Evolutionary conservation across 441 rosid species (phyloP).

Genomic region (Brassica hybrid): DNA sequence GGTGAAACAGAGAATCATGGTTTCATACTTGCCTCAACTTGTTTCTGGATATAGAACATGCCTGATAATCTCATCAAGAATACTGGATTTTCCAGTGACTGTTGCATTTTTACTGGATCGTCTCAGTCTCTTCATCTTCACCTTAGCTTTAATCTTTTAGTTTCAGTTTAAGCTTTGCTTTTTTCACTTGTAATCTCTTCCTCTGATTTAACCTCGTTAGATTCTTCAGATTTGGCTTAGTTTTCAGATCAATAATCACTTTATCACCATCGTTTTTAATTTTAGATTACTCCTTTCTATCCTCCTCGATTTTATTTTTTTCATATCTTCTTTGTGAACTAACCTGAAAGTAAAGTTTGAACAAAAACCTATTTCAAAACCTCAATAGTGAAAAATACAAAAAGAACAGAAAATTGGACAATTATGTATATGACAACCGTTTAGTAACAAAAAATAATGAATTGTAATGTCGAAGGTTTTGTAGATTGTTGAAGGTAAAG

Average conservation of each 20-base stretch:
- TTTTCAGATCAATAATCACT: neutral
- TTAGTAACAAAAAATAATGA: neutral
- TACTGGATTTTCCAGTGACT: slow-evolving; percentile 58
- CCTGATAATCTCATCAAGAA: slow-evolving; percentile 64
- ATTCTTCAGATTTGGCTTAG: neutral
- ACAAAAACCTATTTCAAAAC: neutral
- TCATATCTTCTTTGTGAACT: neutral
- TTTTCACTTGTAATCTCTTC: neutral
- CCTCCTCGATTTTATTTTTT: neutral
- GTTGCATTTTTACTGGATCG: slow-evolving; percentile 32
- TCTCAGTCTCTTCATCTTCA: neutral
- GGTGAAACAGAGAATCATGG: slow-evolving; percentile 7
- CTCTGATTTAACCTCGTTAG: neutral
- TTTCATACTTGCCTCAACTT: slow-evolving; percentile 44
- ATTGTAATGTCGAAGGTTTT: neutral
- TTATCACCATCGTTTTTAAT: neutral
- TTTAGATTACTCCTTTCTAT: neutral
- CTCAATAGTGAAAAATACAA: neutral
- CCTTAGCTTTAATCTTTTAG: neutral
- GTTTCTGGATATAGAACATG: slow-evolving; percentile 62
- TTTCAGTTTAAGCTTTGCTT: neutral
- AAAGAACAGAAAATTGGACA: neutral
- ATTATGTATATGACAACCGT: neutral
- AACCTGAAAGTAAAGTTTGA: neutral
- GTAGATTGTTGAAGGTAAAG: neutral